These are phyloP conservation scores for Brassica napus DNA, from an alignment of 345 rosid species.

Conservation along the genomic window DNA sequence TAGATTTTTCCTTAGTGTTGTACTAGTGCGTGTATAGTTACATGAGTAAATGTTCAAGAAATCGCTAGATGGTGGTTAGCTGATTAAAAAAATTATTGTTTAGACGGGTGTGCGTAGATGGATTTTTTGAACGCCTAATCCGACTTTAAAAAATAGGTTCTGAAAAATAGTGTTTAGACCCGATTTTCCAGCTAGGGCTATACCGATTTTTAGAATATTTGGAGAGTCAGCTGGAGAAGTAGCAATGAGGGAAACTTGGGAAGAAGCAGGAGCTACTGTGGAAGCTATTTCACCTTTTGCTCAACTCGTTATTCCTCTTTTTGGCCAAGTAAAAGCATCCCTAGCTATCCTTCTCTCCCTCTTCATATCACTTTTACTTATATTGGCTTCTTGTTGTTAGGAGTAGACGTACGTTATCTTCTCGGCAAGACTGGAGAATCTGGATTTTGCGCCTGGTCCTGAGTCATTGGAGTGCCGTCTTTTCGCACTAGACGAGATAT, in stretches of 20 bases:
- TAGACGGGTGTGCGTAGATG: neutral
- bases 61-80: no score
- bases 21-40: neutral
- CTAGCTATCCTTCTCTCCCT: constrained; percentile 3
- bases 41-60: neutral
- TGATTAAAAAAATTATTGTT: no score
- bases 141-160: no score
- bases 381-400: constrained; percentile 30
- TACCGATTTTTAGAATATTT: constrained; percentile 9
- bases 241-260: constrained; percentile 94
- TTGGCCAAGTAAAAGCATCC: constrained; percentile 65
- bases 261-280: constrained; percentile 91
- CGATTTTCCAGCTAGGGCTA: no score
- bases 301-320: constrained; percentile 88
- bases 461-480: constrained; percentile 89
- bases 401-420: constrained; percentile 80
- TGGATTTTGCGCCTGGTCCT: constrained; percentile 82
- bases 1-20: no score
- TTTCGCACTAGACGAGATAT: constrained; percentile 74
- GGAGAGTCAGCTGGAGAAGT: constrained; percentile 97
- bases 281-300: constrained; percentile 90
- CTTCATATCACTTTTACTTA: neutral
- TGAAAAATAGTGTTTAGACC: no score
- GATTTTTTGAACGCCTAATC: neutral
- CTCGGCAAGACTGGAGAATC: constrained; percentile 83